Percentiles rank a stretch among this genome's conserved stretches.
These are phyloP conservation scores for Oryza brachyantha DNA, from an alignment of 176 grass and related monocot genomes.

Conservation along the genomic window DNA sequence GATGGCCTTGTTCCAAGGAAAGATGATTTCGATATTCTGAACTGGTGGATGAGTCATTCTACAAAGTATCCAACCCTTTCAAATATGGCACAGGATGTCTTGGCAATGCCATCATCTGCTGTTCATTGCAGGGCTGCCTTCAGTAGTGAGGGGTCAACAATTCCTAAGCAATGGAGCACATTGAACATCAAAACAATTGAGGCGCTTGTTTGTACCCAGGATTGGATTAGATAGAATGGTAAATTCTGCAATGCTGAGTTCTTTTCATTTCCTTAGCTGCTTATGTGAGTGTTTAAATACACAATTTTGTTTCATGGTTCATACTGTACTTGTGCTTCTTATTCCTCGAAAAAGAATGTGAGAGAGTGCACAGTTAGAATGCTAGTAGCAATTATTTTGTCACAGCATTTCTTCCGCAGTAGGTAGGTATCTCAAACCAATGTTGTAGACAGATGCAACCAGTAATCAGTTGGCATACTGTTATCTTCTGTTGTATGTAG, in stretches of 20 bases:
- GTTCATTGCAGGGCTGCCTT: constrained; percentile 33
- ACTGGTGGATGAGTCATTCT: constrained; percentile 57
- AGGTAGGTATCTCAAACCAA: neutral
- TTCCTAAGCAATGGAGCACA: constrained; percentile 46
- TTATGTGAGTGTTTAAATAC: constrained; percentile 4
- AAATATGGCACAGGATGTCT: constrained; percentile 44
- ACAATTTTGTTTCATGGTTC: neutral
- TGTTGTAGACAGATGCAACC: neutral
- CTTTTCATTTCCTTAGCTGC: neutral
- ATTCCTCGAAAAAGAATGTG: neutral
- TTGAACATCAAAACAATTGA: constrained; percentile 56
- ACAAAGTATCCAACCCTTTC: constrained; percentile 47
- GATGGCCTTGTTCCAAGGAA: constrained; percentile 53
- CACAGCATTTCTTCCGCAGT: neutral
- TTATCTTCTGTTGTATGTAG: neutral
- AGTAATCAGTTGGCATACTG: neutral
- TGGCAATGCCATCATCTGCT: constrained; percentile 46
- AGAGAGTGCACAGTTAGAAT: neutral
- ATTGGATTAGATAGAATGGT: constrained; percentile 45
- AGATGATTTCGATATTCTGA: constrained; percentile 51
- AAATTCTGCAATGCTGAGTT: constrained; percentile 15
- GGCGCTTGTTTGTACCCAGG: constrained; percentile 41
- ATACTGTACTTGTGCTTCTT: neutral
- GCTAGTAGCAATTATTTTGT: neutral
- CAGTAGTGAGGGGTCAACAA: neutral